Percentiles rank a stretch among this genome's conserved stretches.
Conservation (phyloP, 257 asterid genomes). For the Rubia yunnanensis region DNA sequence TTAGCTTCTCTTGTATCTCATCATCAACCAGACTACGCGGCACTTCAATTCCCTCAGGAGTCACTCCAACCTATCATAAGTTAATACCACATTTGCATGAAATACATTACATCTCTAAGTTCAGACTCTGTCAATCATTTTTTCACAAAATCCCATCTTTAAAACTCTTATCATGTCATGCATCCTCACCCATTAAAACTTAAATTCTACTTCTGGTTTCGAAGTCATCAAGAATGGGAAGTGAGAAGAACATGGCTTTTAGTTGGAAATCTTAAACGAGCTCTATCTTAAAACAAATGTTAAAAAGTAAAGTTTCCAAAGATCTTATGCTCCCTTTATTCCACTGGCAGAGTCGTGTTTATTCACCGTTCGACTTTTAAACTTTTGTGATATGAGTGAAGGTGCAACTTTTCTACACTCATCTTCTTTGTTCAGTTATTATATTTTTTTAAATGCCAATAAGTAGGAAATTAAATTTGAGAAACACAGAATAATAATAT, state of each 20-base stretch:
- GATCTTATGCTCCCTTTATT: not conserved
- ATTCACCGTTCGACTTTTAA: not conserved
- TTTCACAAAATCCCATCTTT: not conserved
- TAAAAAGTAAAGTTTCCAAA: not conserved
- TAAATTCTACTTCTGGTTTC: not conserved
- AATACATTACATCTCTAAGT: not conserved
- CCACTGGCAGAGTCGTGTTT: not conserved
- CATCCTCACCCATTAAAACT: not conserved
- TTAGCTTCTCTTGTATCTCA: conserved; percentile 78
- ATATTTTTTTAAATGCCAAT: no score
- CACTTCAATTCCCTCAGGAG: conserved; percentile 98
- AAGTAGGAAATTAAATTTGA: no score
- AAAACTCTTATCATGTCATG: not conserved
- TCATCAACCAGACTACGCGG: conserved; percentile 91
- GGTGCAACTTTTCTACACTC: not conserved
- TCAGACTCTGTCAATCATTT: not conserved
- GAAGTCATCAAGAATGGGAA: not conserved
- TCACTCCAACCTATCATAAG: conserved; percentile 78
- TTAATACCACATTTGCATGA: not conserved
- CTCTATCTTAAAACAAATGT: not conserved
- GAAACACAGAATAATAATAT: no score
- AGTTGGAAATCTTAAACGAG: not conserved
- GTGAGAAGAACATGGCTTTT: not conserved
- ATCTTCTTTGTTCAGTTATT: no score
- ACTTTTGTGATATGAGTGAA: not conserved